Conservation (phyloP, 768 basidiomycete species). For the Leccinellum luteum region DNA sequence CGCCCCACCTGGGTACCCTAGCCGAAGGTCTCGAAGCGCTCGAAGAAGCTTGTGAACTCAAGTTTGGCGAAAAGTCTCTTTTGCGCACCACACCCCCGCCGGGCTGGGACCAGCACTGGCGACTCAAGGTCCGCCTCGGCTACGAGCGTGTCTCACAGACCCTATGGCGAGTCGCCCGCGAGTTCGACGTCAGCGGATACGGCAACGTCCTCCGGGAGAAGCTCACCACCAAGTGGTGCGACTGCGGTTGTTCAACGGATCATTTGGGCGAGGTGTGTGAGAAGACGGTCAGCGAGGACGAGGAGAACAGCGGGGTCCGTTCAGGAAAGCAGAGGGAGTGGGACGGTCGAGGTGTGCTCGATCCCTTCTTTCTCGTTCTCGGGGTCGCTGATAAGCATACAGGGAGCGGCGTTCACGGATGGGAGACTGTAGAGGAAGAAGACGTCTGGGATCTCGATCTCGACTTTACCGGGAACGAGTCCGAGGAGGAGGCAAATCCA, state of each 20-base stretch:
- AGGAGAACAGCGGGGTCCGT: constrained; percentile 55
- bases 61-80: constrained; percentile 42
- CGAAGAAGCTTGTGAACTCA: constrained; percentile 62
- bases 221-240: constrained; percentile 73
- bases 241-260: constrained; percentile 78
- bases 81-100: constrained; percentile 32
- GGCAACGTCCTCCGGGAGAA: constrained; percentile 69
- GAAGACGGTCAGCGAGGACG: constrained; percentile 66
- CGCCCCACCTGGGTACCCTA: constrained; percentile 60
- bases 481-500: constrained; percentile 47
- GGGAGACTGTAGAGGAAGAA: constrained; percentile 75
- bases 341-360: constrained; percentile 60
- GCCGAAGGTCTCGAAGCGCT: constrained; percentile 58
- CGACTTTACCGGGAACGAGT: constrained; percentile 58
- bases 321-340: constrained; percentile 71
- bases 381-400: constrained; percentile 1
- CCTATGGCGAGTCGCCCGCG: constrained; percentile 66
- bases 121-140: constrained; percentile 54
- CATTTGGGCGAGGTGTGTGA: constrained; percentile 78
- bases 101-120: constrained; percentile 59
- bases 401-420: constrained; percentile 63
- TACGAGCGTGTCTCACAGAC: constrained; percentile 64
- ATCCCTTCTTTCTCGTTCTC: neutral
- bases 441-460: constrained; percentile 74
- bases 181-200: constrained; percentile 73